Evolutionary conservation across 1,284 basidiomycete species (phyloP).

Genomic region (Ceratobasidium sp.): DNA sequence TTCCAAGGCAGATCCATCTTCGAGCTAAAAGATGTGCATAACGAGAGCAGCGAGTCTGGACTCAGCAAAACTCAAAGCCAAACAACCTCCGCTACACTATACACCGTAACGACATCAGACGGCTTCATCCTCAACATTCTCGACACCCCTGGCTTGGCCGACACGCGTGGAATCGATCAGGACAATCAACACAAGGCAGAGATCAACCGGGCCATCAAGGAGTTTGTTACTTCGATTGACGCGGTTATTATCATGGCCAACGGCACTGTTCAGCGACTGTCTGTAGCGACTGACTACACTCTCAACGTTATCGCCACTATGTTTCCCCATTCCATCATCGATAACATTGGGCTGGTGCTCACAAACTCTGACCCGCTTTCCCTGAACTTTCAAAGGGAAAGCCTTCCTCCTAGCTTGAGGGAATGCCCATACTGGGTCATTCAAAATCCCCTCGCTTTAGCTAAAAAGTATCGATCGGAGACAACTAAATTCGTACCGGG

Average conservation of each 20-base stretch:
- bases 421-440: background rate
- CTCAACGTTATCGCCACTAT: conserved; percentile 44
- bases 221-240: background rate
- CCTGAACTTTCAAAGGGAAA: conserved; percentile 45
- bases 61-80: conserved; percentile 6
- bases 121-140: conserved; percentile 41
- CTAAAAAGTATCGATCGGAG: background rate
- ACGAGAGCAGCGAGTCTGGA: background rate
- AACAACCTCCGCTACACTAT: conserved; percentile 6
- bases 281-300: conserved; percentile 4
- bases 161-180: conserved; percentile 44
- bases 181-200: conserved; percentile 42
- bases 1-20: background rate
- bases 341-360: conserved; percentile 48
- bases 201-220: conserved; percentile 36
- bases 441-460: conserved; percentile 5
- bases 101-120: conserved; percentile 2
- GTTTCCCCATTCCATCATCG: conserved; percentile 45
- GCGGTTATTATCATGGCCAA: conserved; percentile 32
- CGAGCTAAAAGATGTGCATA: background rate
- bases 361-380: conserved; percentile 43
- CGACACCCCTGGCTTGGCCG: conserved; percentile 45
- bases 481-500: too few relatives aligned
- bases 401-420: conserved; percentile 34
- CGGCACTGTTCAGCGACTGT: conserved; percentile 16